These are phyloP conservation scores for Trichoderma parareesei DNA, from an alignment of 495 filamentous ascomycete genomes.

Conservation along the genomic window DNA sequence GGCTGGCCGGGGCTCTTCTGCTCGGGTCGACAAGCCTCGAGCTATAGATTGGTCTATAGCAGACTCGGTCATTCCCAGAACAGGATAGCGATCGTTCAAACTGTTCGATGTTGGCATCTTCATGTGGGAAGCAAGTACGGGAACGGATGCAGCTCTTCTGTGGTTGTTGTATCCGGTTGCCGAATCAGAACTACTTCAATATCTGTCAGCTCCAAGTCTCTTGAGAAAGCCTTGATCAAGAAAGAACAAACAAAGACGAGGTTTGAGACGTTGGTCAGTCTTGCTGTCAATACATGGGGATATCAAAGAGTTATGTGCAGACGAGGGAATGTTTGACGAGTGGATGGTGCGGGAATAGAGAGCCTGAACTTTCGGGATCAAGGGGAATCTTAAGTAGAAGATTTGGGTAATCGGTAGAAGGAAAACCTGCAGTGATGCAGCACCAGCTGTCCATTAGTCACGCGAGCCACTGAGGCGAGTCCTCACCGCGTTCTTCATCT, in stretches of 20 bases:
- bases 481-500: conserved; percentile 17
- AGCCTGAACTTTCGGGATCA: neutral
- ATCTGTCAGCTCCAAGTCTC: neutral
- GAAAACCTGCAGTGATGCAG: neutral
- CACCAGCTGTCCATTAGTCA: conserved; percentile 1
- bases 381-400: neutral
- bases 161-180: neutral
- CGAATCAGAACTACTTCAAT: neutral
- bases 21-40: neutral
- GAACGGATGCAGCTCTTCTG: conserved; percentile 1
- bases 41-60: neutral
- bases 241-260: neutral
- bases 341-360: neutral
- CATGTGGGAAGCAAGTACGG: neutral
- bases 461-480: conserved; percentile 4
- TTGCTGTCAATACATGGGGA: neutral
- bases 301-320: neutral
- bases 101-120: neutral
- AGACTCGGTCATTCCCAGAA: neutral
- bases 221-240: neutral
- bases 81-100: neutral
- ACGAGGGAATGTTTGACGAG: neutral
- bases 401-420: neutral
- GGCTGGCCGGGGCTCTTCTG: neutral
- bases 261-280: neutral